Evolutionary conservation across 345 rosid genomes (phyloP).

Genomic region (Brassica nigra): DNA sequence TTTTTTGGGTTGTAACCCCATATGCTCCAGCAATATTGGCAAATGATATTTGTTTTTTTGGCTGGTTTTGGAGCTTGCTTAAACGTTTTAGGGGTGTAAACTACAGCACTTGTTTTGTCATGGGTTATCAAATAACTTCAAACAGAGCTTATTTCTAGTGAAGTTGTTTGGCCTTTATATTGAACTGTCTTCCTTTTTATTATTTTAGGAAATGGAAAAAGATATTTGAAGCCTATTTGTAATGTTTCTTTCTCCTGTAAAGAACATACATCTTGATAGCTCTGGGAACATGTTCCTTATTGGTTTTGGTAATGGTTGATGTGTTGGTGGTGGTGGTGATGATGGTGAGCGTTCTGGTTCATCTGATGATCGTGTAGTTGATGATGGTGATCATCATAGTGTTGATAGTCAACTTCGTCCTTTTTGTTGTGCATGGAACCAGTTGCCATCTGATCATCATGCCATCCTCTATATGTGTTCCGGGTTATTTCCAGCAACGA

Average conservation of each 20-base stretch:
- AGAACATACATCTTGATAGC: not conserved
- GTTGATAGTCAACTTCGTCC: conserved; percentile 45
- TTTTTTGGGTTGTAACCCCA: conserved; percentile 26
- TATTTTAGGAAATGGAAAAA: conserved; percentile 10
- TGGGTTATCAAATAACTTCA: conserved; percentile 25
- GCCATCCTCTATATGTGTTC: conserved; percentile 57
- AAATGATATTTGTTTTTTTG: conserved; percentile 24
- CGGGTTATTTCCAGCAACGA: conserved; percentile 73
- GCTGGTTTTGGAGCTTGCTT: conserved; percentile 41
- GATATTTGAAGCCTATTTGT: conserved; percentile 3
- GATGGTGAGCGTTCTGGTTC: conserved; percentile 40
- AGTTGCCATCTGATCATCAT: conserved; percentile 47
- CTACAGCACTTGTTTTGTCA: conserved; percentile 32
- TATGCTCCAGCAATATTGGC: conserved; percentile 30
- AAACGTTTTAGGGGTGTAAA: conserved; percentile 40
- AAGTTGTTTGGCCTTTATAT: conserved; percentile 14
- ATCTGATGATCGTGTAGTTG: conserved; percentile 44
- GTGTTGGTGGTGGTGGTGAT: conserved; percentile 46
- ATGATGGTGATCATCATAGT: conserved; percentile 41
- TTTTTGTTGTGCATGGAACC: conserved; percentile 45
- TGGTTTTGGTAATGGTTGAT: conserved; percentile 45
- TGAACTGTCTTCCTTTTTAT: conserved; percentile 11
- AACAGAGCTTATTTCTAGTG: conserved; percentile 29
- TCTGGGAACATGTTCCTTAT: conserved; percentile 22
- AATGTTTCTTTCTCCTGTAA: conserved; percentile 19